A percentile compares a stretch with the other conserved stretches of the same genome.
Evolutionary conservation across 352 stramenopile species (phyloP).

Genomic region (Phytophthora pisi): DNA sequence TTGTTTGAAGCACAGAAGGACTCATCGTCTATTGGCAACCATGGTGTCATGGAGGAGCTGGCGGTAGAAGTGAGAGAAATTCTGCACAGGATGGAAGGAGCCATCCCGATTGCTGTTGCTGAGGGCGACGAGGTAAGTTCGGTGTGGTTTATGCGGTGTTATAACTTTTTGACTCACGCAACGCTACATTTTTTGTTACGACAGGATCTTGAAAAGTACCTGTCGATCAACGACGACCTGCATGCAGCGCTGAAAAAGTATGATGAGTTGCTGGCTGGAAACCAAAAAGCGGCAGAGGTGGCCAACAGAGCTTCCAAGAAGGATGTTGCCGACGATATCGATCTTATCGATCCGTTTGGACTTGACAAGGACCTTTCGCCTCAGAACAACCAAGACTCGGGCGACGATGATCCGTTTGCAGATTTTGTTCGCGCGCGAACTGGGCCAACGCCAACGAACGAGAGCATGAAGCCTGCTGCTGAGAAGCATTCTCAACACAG

Average conservation of each 20-base stretch:
- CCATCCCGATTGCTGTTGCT: slow-evolving; percentile 65
- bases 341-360: slow-evolving; percentile 41
- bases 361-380: slow-evolving; percentile 15
- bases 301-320: slow-evolving; percentile 7
- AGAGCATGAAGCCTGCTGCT: too few relatives aligned
- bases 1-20: slow-evolving; percentile 67
- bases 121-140: slow-evolving; percentile 53
- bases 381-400: slow-evolving; percentile 35
- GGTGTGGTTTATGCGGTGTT: not conserved
- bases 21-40: slow-evolving; percentile 41
- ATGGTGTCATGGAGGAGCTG: slow-evolving; percentile 77
- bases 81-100: slow-evolving; percentile 58
- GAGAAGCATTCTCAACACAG: not conserved
- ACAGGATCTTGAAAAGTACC: slow-evolving; percentile 67
- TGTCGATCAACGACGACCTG: slow-evolving; percentile 74
- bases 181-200: not conserved
- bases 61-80: slow-evolving; percentile 65
- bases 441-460: too few relatives aligned
- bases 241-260: slow-evolving; percentile 66
- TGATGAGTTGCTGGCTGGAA: slow-evolving; percentile 44
- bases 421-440: slow-evolving; percentile 62
- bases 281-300: slow-evolving; percentile 26
- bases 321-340: slow-evolving; percentile 13
- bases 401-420: slow-evolving; percentile 62
- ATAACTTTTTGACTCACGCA: too few relatives aligned